Base-by-base conservation (phyloP, 768 basidiomycete species). In the Russula virescens region DNA sequence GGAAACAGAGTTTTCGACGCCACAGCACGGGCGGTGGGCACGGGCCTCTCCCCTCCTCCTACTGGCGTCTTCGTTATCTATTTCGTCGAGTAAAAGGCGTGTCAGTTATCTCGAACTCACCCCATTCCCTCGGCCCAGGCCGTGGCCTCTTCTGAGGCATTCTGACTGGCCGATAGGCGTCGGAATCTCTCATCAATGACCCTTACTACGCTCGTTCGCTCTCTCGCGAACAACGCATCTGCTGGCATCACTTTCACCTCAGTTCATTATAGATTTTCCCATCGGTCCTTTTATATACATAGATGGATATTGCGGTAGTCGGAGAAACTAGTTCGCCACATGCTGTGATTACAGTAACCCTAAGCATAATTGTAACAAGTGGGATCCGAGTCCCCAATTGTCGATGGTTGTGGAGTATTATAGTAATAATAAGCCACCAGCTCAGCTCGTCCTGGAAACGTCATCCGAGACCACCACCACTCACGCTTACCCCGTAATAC, bases 111-210 rank as follows among this genome's bases (percentile, higher is more conserved):
- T 42, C 47, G 57, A 55, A 51, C 40, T 28, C 10, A 45, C 26
- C 54, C 46, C 28, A 43, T 48, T 50, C 48, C 42, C 48, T 50
- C 18, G 25, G 45, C 60, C 60, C 52, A 38, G 35, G 52, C 16
- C 45, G 25, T 38, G 21, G 5, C 28, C 31, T 51, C 31, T 34
- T 50, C 31, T 23, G 19, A 55, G 5, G 42, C n/a, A 42, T 35
- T 43, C 26, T 51, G 14, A 31, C 61, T 49, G 47, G 60, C 8
- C 48, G 48, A 61, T 60, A 53, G 50, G 42, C 21, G 19, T 26
- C 3, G 31, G 31, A 8, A 3, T 3, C 31, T 16, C 35, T 31
- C 18, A 50, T 26, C 43, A 52, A 38, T 18, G 10, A 38, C 25
- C n/a, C 18, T 53, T 25, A 35, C 2, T 14, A 18, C 25, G n/a